Base-by-base conservation (phyloP, 1,139 yeast species). In the Yamadazyma sp. region DNA sequence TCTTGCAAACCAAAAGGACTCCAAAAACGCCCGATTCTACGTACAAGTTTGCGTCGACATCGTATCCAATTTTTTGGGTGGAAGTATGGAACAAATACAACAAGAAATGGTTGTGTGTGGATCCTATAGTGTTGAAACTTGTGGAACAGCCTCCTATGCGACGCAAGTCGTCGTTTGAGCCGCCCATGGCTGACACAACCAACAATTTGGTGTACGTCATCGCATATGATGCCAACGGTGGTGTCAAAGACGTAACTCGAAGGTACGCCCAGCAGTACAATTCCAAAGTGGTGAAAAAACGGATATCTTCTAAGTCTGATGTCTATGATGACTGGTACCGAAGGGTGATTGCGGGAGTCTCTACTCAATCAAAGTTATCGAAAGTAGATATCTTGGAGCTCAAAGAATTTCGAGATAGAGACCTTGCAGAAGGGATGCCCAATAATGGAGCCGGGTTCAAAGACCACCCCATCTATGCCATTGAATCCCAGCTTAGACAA, bases 51-150 rank as follows among this genome's bases (percentile, higher is more conserved):
- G 45, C 59, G 6, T 60, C 61, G 15, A 64, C 78, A 0, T 52
- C 58, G 4, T 82, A 67, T 52, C 97, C 97, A 0, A 70, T 88
- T 0, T 88, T 85, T 54, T 92, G 98, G 98, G 82, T 80, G 12
- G 99, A 92, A 57, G 96, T 86, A 0, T 92, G 96, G 95, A 92
- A 92, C 56, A 74, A 74, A 36, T 78, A 73, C 43, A 62, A 79
- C 4, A 73, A 79, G 42, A 76, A 74, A 44, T 90, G 97, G 95
- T 73, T 88, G n/a, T 79, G 95, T 4, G 70, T 89, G 1, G 97
- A 92, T 51, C 95, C 97, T 0, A 66, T 82, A 1, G 81, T 79
- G 14, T 73, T 81, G 33, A 62, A 76, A 39, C 62, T 75, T 0
- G 78, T 90, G 15, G 96, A 89, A 53, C 71, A 51, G 13, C 61